A percentile compares a stretch with the other conserved stretches of the same genome.
Evolutionary conservation across 2,329 filamentous ascomycete genomes (phyloP).

Genomic region (Seiridium unicorne): DNA sequence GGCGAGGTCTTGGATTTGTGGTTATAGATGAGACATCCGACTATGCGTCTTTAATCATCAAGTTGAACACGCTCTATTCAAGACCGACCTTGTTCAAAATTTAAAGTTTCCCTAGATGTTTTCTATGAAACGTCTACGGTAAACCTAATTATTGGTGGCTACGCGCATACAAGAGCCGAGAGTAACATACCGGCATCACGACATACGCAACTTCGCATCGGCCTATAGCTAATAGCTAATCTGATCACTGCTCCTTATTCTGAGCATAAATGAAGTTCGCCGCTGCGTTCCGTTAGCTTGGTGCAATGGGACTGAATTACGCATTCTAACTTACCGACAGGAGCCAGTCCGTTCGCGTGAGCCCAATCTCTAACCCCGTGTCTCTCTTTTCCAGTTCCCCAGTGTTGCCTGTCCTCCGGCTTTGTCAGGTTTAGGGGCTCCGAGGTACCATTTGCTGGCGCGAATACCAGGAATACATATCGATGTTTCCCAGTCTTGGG

Average conservation of each 20-base stretch:
- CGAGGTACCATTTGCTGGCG: slow-evolving; percentile 36
- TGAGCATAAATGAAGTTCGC: slow-evolving; percentile 11
- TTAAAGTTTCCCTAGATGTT: no score
- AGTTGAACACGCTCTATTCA: no score
- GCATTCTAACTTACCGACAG: slow-evolving; percentile 32
- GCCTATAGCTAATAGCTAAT: no score
- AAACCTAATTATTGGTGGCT: no score
- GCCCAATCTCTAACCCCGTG: slow-evolving; percentile 40
- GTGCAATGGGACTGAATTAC: neutral
- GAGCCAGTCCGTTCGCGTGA: slow-evolving; percentile 35
- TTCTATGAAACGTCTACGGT: no score
- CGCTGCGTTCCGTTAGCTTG: slow-evolving; percentile 1
- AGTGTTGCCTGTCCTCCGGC: slow-evolving; percentile 35
- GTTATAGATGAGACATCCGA: no score
- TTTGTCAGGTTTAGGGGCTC: slow-evolving; percentile 30
- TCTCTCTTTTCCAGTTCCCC: slow-evolving; percentile 34
- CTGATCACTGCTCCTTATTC: slow-evolving; percentile 5
- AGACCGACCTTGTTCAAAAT: no score
- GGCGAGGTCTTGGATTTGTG: no score
- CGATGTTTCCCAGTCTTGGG: slow-evolving; percentile 40
- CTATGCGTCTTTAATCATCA: no score
- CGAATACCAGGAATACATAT: slow-evolving; percentile 41
- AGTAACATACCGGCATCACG: no score
- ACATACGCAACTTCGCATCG: no score
- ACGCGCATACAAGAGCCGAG: no score